Evolutionary conservation across 2,329 filamentous ascomycete species (phyloP).

Genomic region (Aspergillus felis): DNA sequence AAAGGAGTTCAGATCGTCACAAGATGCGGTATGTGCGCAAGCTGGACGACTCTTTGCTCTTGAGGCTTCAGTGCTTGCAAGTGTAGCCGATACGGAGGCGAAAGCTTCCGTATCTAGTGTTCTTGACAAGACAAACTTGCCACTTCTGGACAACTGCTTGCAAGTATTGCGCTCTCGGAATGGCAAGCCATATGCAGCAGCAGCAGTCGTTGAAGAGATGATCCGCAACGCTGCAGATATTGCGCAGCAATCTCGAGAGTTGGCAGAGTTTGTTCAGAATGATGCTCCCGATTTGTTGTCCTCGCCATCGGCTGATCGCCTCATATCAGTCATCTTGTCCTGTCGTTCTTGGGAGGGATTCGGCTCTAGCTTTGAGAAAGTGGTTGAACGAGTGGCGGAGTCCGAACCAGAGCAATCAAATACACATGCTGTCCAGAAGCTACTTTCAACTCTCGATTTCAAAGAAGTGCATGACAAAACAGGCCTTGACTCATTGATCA

Average conservation of each 20-base stretch:
- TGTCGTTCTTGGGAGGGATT: conserved; percentile 45
- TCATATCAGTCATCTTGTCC: conserved; percentile 63
- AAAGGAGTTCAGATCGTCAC: conserved; percentile 69
- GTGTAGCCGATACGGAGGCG: conserved; percentile 19
- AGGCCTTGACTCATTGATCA: conserved; percentile 33
- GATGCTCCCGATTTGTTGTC: conserved; percentile 58
- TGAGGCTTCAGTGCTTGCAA: conserved; percentile 37
- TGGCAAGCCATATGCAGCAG: conserved; percentile 65
- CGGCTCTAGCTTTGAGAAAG: conserved; percentile 36
- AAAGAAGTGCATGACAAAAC: conserved; percentile 33
- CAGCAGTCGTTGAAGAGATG: conserved; percentile 54
- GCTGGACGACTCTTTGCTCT: conserved; percentile 66
- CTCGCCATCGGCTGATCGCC: conserved; percentile 64
- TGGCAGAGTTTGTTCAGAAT: conserved; percentile 52
- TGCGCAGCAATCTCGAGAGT: conserved; percentile 37
- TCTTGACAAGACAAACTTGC: conserved; percentile 33
- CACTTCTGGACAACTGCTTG: conserved; percentile 48
- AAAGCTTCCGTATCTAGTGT: conserved; percentile 26
- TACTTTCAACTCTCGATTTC: conserved; percentile 36
- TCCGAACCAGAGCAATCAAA: conserved; percentile 30
- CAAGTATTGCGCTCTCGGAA: conserved; percentile 51
- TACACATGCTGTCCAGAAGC: conserved; percentile 33
- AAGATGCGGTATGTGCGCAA: conserved; percentile 63
- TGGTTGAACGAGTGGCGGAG: conserved; percentile 33
- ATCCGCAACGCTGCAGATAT: conserved; percentile 43